These are phyloP conservation scores for Amanita subjunquillea DNA, from an alignment of 768 basidiomycete genomes.

Conservation along the genomic window DNA sequence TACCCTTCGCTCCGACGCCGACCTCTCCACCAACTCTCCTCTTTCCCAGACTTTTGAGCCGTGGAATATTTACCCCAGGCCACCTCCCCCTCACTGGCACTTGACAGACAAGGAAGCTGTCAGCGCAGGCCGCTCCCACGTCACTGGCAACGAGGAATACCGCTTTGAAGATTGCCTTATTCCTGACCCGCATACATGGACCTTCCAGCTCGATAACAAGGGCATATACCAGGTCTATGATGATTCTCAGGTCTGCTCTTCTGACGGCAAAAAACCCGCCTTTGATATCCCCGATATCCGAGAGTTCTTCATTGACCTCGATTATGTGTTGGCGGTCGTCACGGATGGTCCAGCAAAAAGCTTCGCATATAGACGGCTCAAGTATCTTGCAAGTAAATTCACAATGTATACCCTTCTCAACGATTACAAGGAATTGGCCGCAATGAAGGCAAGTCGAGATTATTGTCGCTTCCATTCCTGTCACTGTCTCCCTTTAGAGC, in stretches of 20 bases:
- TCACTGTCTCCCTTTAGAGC: constrained; percentile 26
- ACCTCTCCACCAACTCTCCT: constrained; percentile 18
- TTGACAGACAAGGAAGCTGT: constrained; percentile 50
- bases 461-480: not conserved
- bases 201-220: constrained; percentile 69
- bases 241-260: constrained; percentile 20
- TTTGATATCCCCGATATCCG: constrained; percentile 78
- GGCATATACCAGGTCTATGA: constrained; percentile 88
- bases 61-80: constrained; percentile 89
- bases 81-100: constrained; percentile 96
- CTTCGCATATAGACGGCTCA: constrained; percentile 85
- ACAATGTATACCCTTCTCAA: constrained; percentile 88
- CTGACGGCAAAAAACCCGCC: constrained; percentile 38
- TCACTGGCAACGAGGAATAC: constrained; percentile 41
- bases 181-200: constrained; percentile 54
- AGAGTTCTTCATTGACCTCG: constrained; percentile 95
- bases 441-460: constrained; percentile 77
- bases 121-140: constrained; percentile 25
- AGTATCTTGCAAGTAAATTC: constrained; percentile 89
- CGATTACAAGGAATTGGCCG: constrained; percentile 87
- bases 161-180: constrained; percentile 64
- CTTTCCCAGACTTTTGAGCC: constrained; percentile 24
- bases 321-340: constrained; percentile 84
- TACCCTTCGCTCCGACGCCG: constrained; percentile 56
- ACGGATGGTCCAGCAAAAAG: constrained; percentile 94